Conservation (phyloP, 805 yeast species). For the Starmera amethionina region DNA sequence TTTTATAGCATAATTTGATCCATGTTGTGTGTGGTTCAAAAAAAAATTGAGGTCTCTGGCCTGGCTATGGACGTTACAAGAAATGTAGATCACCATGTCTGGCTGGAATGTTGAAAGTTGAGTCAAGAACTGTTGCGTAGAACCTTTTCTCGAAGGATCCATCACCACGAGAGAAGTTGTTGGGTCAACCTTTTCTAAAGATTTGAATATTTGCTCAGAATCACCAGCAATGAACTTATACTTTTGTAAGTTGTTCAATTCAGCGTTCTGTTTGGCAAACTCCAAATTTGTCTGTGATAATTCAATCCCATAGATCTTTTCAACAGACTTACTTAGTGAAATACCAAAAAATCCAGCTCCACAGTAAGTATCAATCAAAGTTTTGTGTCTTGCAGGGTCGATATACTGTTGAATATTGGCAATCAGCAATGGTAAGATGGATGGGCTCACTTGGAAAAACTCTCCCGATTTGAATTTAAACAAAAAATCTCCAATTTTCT, state of each 20-base stretch:
- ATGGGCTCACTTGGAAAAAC: constrained; percentile 89
- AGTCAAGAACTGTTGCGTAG: constrained; percentile 72
- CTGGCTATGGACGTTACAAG: constrained; percentile 97
- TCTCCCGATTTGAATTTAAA: constrained; percentile 93
- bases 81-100: constrained; percentile 73
- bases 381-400: constrained; percentile 34
- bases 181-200: constrained; percentile 38
- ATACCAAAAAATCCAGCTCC: constrained; percentile 92
- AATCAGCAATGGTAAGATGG: constrained; percentile 81
- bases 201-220: constrained; percentile 79
- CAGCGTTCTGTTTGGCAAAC: constrained; percentile 76
- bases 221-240: constrained; percentile 80
- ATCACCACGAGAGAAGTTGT: constrained; percentile 77
- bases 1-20: constrained; percentile 55
- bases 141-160: constrained; percentile 97
- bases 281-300: constrained; percentile 82
- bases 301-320: constrained; percentile 83
- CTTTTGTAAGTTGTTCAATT: constrained; percentile 57
- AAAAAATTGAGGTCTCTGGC: constrained; percentile 87
- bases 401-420: constrained; percentile 64
- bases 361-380: constrained; percentile 91
- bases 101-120: constrained; percentile 83
- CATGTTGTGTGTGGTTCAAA: constrained; percentile 50
- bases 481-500: constrained; percentile 54
- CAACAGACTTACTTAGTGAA: constrained; percentile 65